Evolutionary conservation across 768 basidiomycete genomes (phyloP).

Genomic region (Psilocybe azurescens): DNA sequence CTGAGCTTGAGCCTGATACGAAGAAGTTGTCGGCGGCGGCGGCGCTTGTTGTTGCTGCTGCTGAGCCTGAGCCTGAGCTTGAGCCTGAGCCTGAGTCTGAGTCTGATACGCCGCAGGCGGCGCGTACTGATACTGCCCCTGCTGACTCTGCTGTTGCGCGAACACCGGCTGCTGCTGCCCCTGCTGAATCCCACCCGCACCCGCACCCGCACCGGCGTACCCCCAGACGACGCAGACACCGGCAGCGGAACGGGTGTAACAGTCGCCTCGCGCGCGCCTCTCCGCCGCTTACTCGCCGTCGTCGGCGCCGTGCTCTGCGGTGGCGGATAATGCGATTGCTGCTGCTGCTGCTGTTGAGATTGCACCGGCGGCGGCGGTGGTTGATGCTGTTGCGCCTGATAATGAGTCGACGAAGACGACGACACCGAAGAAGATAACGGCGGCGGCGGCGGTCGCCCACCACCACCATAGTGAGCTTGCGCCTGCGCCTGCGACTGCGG

Average conservation of each 20-base stretch:
- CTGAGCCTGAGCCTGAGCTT: constrained; percentile 3
- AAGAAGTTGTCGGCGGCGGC: neutral
- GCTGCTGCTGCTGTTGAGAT: too few species aligned
- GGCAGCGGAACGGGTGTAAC: too few species aligned
- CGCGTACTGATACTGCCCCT: neutral
- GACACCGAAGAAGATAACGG: neutral
- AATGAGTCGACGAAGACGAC: too few species aligned
- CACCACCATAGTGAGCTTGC: too few species aligned
- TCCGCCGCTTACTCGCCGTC: too few species aligned
- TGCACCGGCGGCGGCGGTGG: too few species aligned
- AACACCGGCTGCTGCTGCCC: neutral
- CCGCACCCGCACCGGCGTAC: too few species aligned
- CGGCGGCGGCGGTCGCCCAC: neutral
- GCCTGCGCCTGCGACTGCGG: too few species aligned
- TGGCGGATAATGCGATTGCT: neutral
- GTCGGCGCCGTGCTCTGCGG: neutral
- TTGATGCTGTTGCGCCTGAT: too few species aligned
- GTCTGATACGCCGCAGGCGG: neutral
- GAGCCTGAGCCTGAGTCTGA: constrained; percentile 2
- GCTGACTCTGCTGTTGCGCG: neutral
- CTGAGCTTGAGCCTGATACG: neutral
- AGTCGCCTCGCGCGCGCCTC: too few species aligned
- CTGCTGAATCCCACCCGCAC: too few species aligned
- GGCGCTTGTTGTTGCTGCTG: neutral
- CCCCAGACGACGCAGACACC: too few species aligned